phyloP scores from a whole-genome alignment of 352 stramenopile species.

The Blastocystis sp. region DNA sequence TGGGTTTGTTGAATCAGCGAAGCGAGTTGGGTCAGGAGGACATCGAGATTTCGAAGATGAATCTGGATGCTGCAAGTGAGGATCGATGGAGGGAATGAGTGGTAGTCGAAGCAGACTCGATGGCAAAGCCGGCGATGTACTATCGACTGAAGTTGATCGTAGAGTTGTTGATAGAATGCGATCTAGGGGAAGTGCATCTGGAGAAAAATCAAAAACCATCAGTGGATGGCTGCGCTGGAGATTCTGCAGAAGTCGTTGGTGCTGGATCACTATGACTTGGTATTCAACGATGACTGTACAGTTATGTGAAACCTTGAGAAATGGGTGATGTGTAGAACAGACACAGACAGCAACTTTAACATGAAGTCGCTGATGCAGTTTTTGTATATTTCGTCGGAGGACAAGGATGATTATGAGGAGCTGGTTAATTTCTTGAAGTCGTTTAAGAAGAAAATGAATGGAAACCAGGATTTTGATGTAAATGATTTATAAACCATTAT shows the following conservation, averaged over 20 bases:
- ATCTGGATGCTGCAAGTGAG: background rate
- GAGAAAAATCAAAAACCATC: background rate
- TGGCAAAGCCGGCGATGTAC: background rate
- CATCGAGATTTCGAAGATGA: constrained; percentile 22
- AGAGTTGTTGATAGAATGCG: too few species aligned
- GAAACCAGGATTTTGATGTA: background rate
- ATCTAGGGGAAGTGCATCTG: constrained; percentile 16
- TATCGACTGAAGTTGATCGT: constrained; percentile 27
- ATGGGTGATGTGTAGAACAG: background rate
- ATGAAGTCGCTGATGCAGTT: background rate
- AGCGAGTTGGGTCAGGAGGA: background rate
- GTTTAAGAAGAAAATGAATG: background rate
- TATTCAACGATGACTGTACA: constrained; percentile 13
- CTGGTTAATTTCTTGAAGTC: background rate
- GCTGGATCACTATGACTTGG: constrained; percentile 17
- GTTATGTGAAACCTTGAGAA: background rate
- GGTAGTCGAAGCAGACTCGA: background rate
- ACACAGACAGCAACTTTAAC: constrained; percentile 26
- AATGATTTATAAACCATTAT: background rate
- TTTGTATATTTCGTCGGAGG: background rate
- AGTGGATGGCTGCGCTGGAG: background rate
- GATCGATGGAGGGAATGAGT: background rate
- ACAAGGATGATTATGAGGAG: background rate
- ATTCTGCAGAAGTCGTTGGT: constrained; percentile 9
- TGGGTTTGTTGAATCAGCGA: background rate